phyloP scores from a whole-genome alignment of 1,284 basidiomycete species.

The Phlebopus sp. region DNA sequence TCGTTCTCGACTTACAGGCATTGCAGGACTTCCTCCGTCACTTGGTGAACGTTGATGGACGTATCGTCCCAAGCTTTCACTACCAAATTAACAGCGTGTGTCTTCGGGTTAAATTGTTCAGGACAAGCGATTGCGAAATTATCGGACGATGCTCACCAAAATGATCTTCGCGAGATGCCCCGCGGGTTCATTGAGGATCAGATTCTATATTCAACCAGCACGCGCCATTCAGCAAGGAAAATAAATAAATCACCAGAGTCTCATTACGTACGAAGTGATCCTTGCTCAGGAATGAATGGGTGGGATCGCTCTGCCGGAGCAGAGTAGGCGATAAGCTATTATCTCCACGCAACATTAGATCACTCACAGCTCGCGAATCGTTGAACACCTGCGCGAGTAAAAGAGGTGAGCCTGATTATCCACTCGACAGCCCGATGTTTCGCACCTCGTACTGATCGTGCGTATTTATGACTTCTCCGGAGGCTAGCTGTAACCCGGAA shows the following conservation, averaged over 20 bases:
- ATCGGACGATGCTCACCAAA: slow-evolving; percentile 42
- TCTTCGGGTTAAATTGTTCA: slow-evolving; percentile 34
- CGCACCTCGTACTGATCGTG: slow-evolving; percentile 75
- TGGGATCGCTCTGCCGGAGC: slow-evolving; percentile 68
- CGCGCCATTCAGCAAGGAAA: slow-evolving; percentile 1
- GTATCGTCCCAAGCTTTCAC: slow-evolving; percentile 84
- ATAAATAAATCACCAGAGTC: background rate
- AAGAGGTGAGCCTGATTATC: background rate
- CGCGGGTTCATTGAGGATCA: slow-evolving; percentile 79
- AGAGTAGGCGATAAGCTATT: slow-evolving; percentile 6
- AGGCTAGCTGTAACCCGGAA: slow-evolving; percentile 54
- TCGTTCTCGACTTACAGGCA: slow-evolving; percentile 53
- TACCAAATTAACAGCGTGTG: slow-evolving; percentile 56
- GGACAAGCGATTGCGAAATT: background rate
- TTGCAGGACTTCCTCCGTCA: slow-evolving; percentile 69
- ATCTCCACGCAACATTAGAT: slow-evolving; percentile 4
- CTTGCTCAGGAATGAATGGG: slow-evolving; percentile 80
- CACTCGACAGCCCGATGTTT: background rate
- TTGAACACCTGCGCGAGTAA: slow-evolving; percentile 60
- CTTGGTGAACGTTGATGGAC: slow-evolving; percentile 55
- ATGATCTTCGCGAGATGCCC: slow-evolving; percentile 72
- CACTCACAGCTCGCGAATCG: slow-evolving; percentile 65
- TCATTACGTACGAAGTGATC: slow-evolving; percentile 67
- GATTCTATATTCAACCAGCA: slow-evolving; percentile 41
- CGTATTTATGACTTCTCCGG: slow-evolving; percentile 75